Evolutionary conservation across 2,329 filamentous ascomycete species (phyloP).

Genomic region (Byssoonygena ceratinophila): DNA sequence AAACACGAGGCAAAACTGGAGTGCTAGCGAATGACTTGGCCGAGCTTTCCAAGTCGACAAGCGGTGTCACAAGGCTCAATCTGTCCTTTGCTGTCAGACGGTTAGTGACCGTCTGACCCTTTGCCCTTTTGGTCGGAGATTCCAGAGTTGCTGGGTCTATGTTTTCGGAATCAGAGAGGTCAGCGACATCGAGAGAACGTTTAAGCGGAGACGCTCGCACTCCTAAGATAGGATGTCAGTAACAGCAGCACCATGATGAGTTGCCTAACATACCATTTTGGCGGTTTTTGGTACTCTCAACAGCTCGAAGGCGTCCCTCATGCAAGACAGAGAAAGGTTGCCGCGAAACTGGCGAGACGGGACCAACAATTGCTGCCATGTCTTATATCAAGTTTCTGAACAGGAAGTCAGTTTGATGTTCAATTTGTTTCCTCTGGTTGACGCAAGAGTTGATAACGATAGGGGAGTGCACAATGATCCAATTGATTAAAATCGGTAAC

Average conservation of each 20-base stretch:
- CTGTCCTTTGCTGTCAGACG: constrained; percentile 23
- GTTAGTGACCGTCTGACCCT: constrained; percentile 13
- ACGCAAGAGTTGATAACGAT: no score
- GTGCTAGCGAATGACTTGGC: not conserved
- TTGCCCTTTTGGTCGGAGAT: constrained; percentile 41
- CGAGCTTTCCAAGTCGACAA: constrained; percentile 17
- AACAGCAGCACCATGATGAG: not conserved
- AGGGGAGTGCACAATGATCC: not conserved
- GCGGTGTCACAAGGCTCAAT: constrained; percentile 36
- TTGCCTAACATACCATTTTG: constrained; percentile 29
- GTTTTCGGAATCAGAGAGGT: constrained; percentile 48
- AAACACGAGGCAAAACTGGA: not conserved
- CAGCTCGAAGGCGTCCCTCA: constrained; percentile 23
- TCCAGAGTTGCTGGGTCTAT: constrained; percentile 45
- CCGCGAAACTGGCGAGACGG: constrained; percentile 21
- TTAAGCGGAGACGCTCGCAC: constrained; percentile 35
- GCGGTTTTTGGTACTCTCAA: constrained; percentile 27
- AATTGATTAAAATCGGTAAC: not conserved
- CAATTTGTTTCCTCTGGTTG: no score
- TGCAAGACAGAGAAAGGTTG: constrained; percentile 27
- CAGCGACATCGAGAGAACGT: constrained; percentile 36
- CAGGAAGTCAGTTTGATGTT: not conserved
- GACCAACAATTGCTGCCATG: constrained; percentile 24
- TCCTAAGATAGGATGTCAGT: constrained; percentile 9
- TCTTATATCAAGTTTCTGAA: not conserved